Percentiles rank a stretch among this genome's conserved stretches.
Conservation (phyloP, 2,329 filamentous ascomycete species). For the Talaromyces sp. region DNA sequence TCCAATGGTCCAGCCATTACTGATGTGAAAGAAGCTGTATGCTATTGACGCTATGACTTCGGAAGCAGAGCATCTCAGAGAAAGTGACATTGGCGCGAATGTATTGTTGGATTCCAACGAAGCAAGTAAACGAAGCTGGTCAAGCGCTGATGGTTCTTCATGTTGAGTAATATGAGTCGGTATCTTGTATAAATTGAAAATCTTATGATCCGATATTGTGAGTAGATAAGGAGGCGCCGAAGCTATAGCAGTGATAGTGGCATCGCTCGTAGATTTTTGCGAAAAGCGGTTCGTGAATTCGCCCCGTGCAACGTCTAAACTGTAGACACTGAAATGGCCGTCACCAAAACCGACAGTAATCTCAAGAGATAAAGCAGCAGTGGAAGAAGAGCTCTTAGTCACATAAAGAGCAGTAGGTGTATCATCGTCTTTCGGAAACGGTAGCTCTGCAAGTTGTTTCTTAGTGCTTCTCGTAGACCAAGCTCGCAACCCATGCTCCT, state of each 20-base stretch:
- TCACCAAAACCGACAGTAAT: slow-evolving; percentile 66
- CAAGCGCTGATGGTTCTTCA: neutral
- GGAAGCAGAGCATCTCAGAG: slow-evolving; percentile 62
- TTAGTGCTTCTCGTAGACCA: slow-evolving; percentile 66
- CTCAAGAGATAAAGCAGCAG: slow-evolving; percentile 45
- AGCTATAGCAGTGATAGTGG: slow-evolving; percentile 64
- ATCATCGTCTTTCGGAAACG: slow-evolving; percentile 52
- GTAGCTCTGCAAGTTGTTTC: slow-evolving; percentile 51
- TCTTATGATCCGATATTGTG: slow-evolving; percentile 68
- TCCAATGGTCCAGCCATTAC: slow-evolving; percentile 79
- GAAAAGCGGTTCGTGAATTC: slow-evolving; percentile 51
- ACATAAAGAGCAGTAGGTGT: slow-evolving; percentile 51
- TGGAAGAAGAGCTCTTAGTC: slow-evolving; percentile 38
- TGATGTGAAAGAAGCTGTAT: slow-evolving; percentile 72
- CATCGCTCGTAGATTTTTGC: slow-evolving; percentile 48
- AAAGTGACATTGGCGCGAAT: slow-evolving; percentile 73
- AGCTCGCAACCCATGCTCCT: slow-evolving; percentile 63
- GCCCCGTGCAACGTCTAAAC: slow-evolving; percentile 45
- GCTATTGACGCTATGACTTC: slow-evolving; percentile 76
- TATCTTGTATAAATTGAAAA: slow-evolving; percentile 72
- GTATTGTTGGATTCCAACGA: slow-evolving; percentile 77
- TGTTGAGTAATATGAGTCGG: neutral
- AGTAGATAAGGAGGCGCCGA: slow-evolving; percentile 70
- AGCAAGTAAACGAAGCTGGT: slow-evolving; percentile 58
- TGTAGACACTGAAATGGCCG: slow-evolving; percentile 68